These are phyloP conservation scores for Zizania latifolia DNA, from an alignment of 176 grass and related monocot species.

Conservation along the genomic window DNA sequence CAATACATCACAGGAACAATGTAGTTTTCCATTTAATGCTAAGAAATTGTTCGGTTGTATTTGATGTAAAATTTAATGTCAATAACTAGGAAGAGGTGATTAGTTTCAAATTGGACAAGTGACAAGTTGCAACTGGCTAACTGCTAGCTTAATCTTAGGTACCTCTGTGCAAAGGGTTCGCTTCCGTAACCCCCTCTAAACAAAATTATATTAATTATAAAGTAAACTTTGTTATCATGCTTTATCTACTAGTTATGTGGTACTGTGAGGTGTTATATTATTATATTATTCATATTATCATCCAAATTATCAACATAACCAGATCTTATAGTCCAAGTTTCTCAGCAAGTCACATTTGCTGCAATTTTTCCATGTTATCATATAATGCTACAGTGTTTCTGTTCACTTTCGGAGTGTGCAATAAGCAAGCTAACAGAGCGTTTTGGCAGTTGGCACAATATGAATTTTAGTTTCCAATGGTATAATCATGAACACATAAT, in stretches of 20 bases:
- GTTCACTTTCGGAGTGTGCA: no score
- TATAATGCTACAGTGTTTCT: no score
- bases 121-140: neutral
- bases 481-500: neutral
- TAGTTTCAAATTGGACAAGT: neutral
- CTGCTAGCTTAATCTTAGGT: neutral
- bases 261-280: no score
- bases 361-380: neutral
- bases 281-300: neutral
- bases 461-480: neutral
- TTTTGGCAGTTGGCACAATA: neutral
- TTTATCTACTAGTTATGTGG: neutral
- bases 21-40: neutral
- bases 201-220: neutral
- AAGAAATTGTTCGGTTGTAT: neutral
- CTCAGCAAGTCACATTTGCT: neutral
- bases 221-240: neutral
- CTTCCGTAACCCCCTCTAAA: neutral
- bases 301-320: neutral
- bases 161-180: neutral
- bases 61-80: neutral
- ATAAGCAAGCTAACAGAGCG: neutral
- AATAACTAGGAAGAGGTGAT: neutral
- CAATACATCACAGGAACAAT: neutral
- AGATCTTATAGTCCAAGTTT: neutral